Conservation (phyloP, 768 basidiomycete genomes). For the Omphalotus guepiniiformis region DNA sequence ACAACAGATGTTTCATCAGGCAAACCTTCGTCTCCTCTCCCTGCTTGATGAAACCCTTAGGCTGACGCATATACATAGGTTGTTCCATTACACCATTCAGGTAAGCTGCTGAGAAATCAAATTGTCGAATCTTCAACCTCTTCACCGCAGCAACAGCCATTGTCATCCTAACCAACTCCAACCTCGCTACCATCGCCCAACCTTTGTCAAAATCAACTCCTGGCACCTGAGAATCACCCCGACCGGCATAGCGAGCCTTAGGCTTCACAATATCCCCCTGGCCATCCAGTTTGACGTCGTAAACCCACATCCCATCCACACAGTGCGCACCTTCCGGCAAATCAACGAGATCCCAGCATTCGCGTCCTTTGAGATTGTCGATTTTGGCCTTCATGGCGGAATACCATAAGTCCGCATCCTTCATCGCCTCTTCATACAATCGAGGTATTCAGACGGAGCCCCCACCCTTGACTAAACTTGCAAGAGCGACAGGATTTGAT, state of each 20-base stretch:
- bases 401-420: background rate
- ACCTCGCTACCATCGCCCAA: constrained; percentile 9
- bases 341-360: background rate
- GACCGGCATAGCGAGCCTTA: constrained; percentile 22
- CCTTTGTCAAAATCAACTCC: constrained; percentile 21
- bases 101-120: constrained; percentile 15
- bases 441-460: background rate
- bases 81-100: constrained; percentile 14
- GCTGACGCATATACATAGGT: constrained; percentile 17
- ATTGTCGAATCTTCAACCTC: constrained; percentile 5
- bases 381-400: background rate
- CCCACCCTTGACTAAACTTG: constrained; percentile 1
- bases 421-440: background rate
- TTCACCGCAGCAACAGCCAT: constrained; percentile 12
- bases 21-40: constrained; percentile 1
- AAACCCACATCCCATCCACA: constrained; percentile 20
- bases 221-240: constrained; percentile 25
- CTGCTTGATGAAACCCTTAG: constrained; percentile 12
- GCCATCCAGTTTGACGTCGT: constrained; percentile 23
- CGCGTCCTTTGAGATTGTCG: background rate
- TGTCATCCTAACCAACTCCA: constrained; percentile 6
- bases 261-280: constrained; percentile 18
- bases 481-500: no score
- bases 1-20: background rate
- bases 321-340: constrained; percentile 2